phyloP scores from a whole-genome alignment of 225 moss, liverwort and hornwort species.

The Marchantia polymorpha region DNA sequence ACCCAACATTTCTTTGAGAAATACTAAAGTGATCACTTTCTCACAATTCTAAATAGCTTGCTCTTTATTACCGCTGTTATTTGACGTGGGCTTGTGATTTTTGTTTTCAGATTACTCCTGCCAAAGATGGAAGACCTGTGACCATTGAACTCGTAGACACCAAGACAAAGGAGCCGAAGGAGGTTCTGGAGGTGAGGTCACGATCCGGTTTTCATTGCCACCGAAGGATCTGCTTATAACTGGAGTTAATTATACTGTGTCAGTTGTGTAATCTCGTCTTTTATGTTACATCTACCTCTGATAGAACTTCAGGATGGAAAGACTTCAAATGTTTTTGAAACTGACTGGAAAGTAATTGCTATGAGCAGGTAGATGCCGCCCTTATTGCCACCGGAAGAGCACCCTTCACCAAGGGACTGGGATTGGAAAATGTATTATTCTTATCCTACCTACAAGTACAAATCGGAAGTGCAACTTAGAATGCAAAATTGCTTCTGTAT shows the following conservation, averaged over 20 bases:
- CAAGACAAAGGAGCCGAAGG: conserved; percentile 83
- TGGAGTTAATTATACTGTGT: neutral
- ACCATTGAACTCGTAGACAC: conserved; percentile 91
- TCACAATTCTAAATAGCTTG: neutral
- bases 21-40: neutral
- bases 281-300: neutral
- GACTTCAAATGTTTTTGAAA: neutral
- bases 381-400: conserved; percentile 96
- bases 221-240: neutral
- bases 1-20: neutral
- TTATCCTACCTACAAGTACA: neutral
- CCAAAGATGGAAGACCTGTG: conserved; percentile 88
- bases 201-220: neutral
- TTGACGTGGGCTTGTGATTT: neutral
- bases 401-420: conserved; percentile 92
- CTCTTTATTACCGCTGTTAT: neutral
- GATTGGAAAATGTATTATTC: conserved; percentile 80
- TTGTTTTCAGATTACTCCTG: conserved; percentile 78
- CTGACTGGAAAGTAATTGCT: neutral
- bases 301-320: too few species aligned
- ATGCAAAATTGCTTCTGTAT: too few species aligned
- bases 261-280: neutral
- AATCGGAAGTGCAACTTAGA: too few species aligned
- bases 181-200: conserved; percentile 61
- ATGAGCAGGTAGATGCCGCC: conserved; percentile 87